Conservation (phyloP, 805 yeast species). For the Diddensiella caesifluorescens region DNA sequence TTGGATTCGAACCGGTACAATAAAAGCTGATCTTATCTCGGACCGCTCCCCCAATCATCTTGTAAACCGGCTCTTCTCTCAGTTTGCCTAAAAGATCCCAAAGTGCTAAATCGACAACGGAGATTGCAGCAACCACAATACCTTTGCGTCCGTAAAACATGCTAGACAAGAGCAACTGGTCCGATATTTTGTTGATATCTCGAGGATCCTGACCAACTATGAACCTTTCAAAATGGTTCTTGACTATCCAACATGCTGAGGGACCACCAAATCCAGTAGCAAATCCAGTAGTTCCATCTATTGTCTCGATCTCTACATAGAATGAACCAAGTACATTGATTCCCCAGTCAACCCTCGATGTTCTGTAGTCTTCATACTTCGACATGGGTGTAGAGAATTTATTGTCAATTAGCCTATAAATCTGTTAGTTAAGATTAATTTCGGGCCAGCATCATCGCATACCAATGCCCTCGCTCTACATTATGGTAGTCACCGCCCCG, state of each 20-base stretch:
- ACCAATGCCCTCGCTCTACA: conserved; percentile 46
- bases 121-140: conserved; percentile 42
- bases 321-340: conserved; percentile 47
- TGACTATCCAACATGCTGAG: conserved; percentile 44
- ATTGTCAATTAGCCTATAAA: conserved; percentile 37
- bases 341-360: conserved; percentile 45
- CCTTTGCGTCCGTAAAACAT: conserved; percentile 51
- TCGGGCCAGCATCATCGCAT: too few species aligned
- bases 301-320: conserved; percentile 44
- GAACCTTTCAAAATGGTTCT: conserved; percentile 44
- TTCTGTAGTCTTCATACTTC: conserved; percentile 41
- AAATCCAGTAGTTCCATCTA: conserved; percentile 46
- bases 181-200: conserved; percentile 43
- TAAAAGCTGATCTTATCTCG: conserved; percentile 42
- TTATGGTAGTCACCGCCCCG: conserved; percentile 50
- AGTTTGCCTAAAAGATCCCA: conserved; percentile 49
- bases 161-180: conserved; percentile 44
- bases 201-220: conserved; percentile 45
- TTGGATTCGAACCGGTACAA: conserved; percentile 46
- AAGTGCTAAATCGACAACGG: conserved; percentile 45
- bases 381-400: conserved; percentile 48
- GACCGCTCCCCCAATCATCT: conserved; percentile 48
- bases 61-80: conserved; percentile 47
- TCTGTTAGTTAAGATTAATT: too few species aligned
- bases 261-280: conserved; percentile 52